Evolutionary conservation across 768 basidiomycete species (phyloP).

Genomic region (Clavaria fumosa): DNA sequence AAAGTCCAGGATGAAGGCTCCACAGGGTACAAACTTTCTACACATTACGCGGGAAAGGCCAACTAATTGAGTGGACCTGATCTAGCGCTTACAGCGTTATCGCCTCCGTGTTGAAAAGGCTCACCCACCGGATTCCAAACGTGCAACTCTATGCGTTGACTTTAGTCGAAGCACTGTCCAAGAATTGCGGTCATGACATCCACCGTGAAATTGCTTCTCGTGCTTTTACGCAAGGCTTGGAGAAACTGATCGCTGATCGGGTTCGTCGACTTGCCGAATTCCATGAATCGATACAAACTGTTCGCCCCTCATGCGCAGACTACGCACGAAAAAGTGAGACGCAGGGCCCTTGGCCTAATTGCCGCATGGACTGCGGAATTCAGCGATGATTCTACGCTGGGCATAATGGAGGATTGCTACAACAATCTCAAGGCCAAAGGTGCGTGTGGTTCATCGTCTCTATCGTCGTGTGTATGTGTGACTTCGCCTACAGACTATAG

Average conservation of each 20-base stretch:
- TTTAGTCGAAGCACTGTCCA: constrained; percentile 74
- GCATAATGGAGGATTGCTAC: constrained; percentile 86
- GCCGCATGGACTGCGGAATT: constrained; percentile 79
- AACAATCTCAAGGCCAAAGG: constrained; percentile 72
- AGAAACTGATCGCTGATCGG: constrained; percentile 78
- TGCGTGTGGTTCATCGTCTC: constrained; percentile 16
- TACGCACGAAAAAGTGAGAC: constrained; percentile 83
- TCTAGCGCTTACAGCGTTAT: constrained; percentile 82
- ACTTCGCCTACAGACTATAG: constrained; percentile 50
- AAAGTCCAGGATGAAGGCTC: constrained; percentile 87
- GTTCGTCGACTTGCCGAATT: constrained; percentile 26
- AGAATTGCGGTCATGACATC: constrained; percentile 74
- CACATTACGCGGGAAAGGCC: neutral
- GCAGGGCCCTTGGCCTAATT: constrained; percentile 53
- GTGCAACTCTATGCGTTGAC: constrained; percentile 91
- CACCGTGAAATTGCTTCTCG: constrained; percentile 80
- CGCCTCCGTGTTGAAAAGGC: constrained; percentile 73
- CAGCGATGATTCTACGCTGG: constrained; percentile 60
- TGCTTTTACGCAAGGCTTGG: constrained; percentile 81
- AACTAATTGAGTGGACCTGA: constrained; percentile 2
- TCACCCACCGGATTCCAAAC: constrained; percentile 89
- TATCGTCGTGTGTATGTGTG: neutral
- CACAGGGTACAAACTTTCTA: constrained; percentile 38
- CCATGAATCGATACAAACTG: neutral
- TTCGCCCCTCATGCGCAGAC: constrained; percentile 34